Conservation (phyloP, 129 eudicot genomes). For the Lactuca saligna region DNA sequence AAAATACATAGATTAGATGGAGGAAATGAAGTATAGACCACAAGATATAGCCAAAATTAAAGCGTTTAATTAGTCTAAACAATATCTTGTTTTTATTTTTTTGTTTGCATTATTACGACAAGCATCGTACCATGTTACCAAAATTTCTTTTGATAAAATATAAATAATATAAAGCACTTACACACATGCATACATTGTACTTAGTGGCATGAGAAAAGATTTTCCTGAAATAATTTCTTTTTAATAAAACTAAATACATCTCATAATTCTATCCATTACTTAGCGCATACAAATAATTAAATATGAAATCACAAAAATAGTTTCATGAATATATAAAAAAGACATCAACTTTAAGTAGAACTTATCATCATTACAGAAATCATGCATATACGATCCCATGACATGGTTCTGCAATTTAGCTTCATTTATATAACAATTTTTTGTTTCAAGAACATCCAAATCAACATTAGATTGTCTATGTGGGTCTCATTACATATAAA, state of each 20-base stretch:
- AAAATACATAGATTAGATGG: background rate
- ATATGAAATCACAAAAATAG: background rate
- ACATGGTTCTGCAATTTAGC: conserved; percentile 2
- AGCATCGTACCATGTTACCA: conserved; percentile 50
- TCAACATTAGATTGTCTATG: conserved; percentile 5
- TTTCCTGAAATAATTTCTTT: conserved; percentile 23
- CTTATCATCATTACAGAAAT: conserved; percentile 1
- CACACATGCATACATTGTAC: conserved; percentile 44
- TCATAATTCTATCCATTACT: conserved; percentile 1
- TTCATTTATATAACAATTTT: background rate
- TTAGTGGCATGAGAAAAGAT: conserved; percentile 40
- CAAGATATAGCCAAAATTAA: conserved; percentile 31
- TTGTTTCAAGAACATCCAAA: background rate
- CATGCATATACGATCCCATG: conserved; percentile 4
- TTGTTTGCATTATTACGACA: conserved; percentile 39
- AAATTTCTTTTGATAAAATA: conserved; percentile 30
- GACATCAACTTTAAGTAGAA: conserved; percentile 1
- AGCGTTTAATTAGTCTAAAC: conserved; percentile 28
- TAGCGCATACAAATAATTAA: background rate
- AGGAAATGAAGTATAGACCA: conserved; percentile 19
- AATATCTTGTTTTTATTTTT: conserved; percentile 30
- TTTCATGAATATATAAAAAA: background rate
- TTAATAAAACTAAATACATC: background rate
- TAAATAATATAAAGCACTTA: conserved; percentile 21
- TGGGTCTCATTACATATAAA: background rate